Evolutionary conservation across 2,329 filamentous ascomycete species (phyloP).

Genomic region (Ascochyta fabae): DNA sequence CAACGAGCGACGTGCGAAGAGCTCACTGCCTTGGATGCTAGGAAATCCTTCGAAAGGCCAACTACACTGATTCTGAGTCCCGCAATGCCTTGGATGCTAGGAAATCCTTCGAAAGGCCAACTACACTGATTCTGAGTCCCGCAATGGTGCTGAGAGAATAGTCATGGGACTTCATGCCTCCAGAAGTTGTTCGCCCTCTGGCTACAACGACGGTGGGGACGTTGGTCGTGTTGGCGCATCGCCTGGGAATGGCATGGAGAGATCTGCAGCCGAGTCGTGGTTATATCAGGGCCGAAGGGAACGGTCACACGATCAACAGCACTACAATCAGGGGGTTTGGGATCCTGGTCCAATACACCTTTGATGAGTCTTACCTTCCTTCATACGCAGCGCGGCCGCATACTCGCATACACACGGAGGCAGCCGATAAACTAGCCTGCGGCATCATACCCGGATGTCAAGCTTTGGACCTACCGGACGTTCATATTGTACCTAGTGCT

Average conservation of each 20-base stretch:
- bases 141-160: slow-evolving; percentile 1
- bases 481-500: not conserved
- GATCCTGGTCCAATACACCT: not conserved
- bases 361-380: not conserved
- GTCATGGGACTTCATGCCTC: slow-evolving; percentile 19
- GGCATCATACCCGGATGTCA: slow-evolving; percentile 9
- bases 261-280: not conserved
- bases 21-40: not conserved
- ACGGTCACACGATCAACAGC: slow-evolving; percentile 1
- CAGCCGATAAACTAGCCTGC: slow-evolving; percentile 5
- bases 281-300: not conserved
- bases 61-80: not conserved
- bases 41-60: not conserved
- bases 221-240: slow-evolving; percentile 11
- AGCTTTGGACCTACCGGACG: not conserved
- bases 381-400: not conserved
- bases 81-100: not conserved
- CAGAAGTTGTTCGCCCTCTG: slow-evolving; percentile 14
- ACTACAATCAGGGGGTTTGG: not conserved
- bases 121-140: not conserved
- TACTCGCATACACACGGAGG: slow-evolving; percentile 4
- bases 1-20: not conserved
- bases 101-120: not conserved
- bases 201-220: slow-evolving; percentile 5
- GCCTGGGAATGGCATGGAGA: slow-evolving; percentile 5